phyloP scores from a whole-genome alignment of 2,329 filamentous ascomycete genomes.

The Calonectria naviculata region DNA sequence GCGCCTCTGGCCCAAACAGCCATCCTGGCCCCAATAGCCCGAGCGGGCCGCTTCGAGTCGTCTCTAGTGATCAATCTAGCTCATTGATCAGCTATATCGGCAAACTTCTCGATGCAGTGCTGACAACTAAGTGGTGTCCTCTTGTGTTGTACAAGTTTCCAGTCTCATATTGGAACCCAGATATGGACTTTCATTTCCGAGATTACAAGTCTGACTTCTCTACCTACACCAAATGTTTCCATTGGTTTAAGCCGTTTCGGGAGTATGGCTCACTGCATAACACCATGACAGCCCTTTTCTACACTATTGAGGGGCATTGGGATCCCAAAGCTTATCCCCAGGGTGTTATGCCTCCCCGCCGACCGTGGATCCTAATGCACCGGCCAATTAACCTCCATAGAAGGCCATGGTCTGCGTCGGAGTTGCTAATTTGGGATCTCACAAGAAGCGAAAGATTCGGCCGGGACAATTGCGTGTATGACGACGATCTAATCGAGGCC shows the following conservation, averaged over 20 bases:
- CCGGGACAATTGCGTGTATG: slow-evolving; percentile 27
- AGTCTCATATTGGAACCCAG: slow-evolving; percentile 51
- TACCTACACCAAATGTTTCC: slow-evolving; percentile 39
- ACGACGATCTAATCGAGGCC: slow-evolving; percentile 54
- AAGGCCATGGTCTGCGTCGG: slow-evolving; percentile 46
- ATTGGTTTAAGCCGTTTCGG: slow-evolving; percentile 25
- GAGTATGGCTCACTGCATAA: slow-evolving; percentile 15
- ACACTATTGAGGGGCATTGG: slow-evolving; percentile 56
- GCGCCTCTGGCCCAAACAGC: not conserved
- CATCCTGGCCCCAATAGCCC: not conserved
- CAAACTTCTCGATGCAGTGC: slow-evolving; percentile 6
- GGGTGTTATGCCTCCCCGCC: slow-evolving; percentile 42
- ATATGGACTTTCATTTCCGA: slow-evolving; percentile 38
- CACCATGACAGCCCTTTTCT: slow-evolving; percentile 58
- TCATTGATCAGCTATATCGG: slow-evolving; percentile 21
- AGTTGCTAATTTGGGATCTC: slow-evolving; percentile 68
- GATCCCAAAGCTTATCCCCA: slow-evolving; percentile 35
- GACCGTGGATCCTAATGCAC: slow-evolving; percentile 64
- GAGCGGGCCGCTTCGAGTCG: not conserved
- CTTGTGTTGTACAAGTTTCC: slow-evolving; percentile 50
- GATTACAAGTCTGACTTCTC: slow-evolving; percentile 30
- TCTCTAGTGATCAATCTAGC: slow-evolving; percentile 16
- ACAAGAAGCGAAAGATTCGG: slow-evolving; percentile 41
- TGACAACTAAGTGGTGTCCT: slow-evolving; percentile 26
- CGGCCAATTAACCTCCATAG: slow-evolving; percentile 54